A percentile compares a stretch with the other conserved stretches of the same genome.
Evolutionary conservation across 495 filamentous ascomycete genomes (phyloP).

Genomic region (Penicillium turbatum): DNA sequence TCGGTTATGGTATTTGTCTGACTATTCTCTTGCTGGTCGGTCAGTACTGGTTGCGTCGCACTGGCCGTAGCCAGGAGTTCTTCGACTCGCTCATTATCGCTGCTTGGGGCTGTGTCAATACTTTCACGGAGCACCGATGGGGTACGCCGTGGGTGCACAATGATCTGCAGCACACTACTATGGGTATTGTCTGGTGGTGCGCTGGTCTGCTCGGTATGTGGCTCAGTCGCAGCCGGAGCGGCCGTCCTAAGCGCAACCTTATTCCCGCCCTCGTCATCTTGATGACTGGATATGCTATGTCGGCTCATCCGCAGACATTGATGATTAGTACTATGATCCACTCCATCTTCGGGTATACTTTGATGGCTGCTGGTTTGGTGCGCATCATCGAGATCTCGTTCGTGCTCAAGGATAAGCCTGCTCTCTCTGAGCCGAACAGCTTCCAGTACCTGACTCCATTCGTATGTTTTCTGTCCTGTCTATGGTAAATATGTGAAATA

Average conservation of each 20-base stretch:
- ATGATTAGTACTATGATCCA: constrained; percentile 86
- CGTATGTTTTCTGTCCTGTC: constrained; percentile 51
- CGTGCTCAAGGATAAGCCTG: constrained; percentile 66
- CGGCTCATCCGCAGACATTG: constrained; percentile 76
- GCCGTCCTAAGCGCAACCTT: constrained; percentile 85
- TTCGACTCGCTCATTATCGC: constrained; percentile 91
- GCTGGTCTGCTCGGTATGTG: constrained; percentile 89
- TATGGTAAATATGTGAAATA: background rate
- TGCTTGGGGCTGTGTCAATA: constrained; percentile 93
- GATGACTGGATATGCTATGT: constrained; percentile 94
- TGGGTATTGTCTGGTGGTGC: constrained; percentile 97
- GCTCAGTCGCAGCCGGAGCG: constrained; percentile 77
- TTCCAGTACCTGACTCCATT: constrained; percentile 92
- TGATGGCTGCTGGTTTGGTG: constrained; percentile 83
- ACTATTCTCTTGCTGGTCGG: constrained; percentile 84
- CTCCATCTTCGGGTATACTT: constrained; percentile 86
- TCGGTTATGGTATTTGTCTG: constrained; percentile 85
- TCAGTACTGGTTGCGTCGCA: constrained; percentile 78
- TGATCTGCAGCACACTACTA: constrained; percentile 93
- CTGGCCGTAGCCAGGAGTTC: constrained; percentile 91
- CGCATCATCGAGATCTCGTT: constrained; percentile 92
- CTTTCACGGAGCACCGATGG: constrained; percentile 97
- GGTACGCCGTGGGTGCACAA: constrained; percentile 86
- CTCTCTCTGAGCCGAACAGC: constrained; percentile 66
- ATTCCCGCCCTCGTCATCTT: constrained; percentile 87